Conservation (phyloP, 1,284 basidiomycete species). For the Vanrija sp. region DNA sequence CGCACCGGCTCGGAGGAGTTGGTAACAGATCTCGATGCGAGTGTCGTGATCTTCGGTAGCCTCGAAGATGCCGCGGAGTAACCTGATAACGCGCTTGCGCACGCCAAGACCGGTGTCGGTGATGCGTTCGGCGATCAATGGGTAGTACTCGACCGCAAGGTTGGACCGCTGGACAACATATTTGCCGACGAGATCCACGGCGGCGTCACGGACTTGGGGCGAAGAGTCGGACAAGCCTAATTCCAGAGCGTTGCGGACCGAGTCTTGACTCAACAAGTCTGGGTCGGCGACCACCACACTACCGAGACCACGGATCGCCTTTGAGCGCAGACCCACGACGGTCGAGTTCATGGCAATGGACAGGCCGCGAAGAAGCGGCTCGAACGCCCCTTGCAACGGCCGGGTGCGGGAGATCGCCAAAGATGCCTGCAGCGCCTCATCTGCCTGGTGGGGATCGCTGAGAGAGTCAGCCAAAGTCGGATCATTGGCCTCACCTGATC, state of each 20-base stretch:
- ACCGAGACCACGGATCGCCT: conserved; percentile 79
- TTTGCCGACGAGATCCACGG: conserved; percentile 91
- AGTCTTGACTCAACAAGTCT: conserved; percentile 64
- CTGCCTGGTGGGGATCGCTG: conserved; percentile 31
- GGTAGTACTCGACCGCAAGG: conserved; percentile 79
- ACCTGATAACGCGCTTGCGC: conserved; percentile 88
- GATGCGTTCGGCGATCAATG: conserved; percentile 78
- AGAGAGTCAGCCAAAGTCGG: conserved; percentile 3
- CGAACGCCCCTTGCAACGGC: conserved; percentile 68
- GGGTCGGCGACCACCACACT: conserved; percentile 81
- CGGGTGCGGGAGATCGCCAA: conserved; percentile 73
- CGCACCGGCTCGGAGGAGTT: conserved; percentile 71
- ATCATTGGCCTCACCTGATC: conserved; percentile 21
- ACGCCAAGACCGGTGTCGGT: conserved; percentile 89
- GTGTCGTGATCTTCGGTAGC: conserved; percentile 59
- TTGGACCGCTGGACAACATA: conserved; percentile 84
- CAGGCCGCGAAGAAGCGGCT: conserved; percentile 71
- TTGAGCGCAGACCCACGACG: conserved; percentile 81
- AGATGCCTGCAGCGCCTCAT: conserved; percentile 44
- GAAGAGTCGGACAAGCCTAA: conserved; percentile 83
- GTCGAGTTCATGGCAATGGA: conserved; percentile 71
- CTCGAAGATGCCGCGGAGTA: conserved; percentile 76
- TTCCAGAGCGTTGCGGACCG: conserved; percentile 77
- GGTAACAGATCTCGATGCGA: conserved; percentile 73
- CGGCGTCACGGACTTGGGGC: conserved; percentile 88